Conservation (phyloP, 1,284 basidiomycete species). For the Rhodotorula sp. region DNA sequence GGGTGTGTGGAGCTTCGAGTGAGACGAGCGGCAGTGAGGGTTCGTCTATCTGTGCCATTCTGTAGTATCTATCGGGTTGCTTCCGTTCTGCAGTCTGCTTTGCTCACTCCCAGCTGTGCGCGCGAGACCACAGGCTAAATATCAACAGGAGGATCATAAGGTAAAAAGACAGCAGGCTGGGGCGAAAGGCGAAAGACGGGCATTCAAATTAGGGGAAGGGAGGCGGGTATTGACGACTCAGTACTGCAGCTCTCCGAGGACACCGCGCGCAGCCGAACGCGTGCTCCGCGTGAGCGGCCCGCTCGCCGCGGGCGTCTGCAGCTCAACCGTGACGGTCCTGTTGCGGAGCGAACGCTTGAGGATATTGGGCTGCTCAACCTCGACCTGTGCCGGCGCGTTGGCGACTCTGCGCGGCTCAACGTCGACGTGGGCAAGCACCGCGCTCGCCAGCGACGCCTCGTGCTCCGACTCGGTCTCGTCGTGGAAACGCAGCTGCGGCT, state of each 20-base stretch:
- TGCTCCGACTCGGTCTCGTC: constrained; percentile 26
- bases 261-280: constrained; percentile 14
- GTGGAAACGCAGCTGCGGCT: constrained; percentile 19
- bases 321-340: constrained; percentile 19
- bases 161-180: neutral
- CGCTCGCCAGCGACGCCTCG: constrained; percentile 1
- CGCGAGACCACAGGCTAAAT: too few relatives aligned
- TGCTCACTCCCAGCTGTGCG: too few relatives aligned
- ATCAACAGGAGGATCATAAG: too few relatives aligned
- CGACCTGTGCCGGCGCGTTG: neutral
- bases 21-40: too few relatives aligned
- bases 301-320: constrained; percentile 5
- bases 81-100: too few relatives aligned
- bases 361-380: constrained; percentile 2
- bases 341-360: constrained; percentile 20
- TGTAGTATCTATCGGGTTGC: too few relatives aligned
- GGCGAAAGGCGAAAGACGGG: neutral
- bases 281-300: constrained; percentile 5
- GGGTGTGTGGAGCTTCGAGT: neutral
- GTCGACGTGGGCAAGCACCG: neutral
- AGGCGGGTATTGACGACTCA: neutral
- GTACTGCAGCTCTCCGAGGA: constrained; percentile 21
- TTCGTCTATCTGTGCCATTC: too few relatives aligned
- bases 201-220: neutral
- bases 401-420: neutral